Conservation (phyloP, 2,329 filamentous ascomycete genomes). For the Penicillium frequentans region DNA sequence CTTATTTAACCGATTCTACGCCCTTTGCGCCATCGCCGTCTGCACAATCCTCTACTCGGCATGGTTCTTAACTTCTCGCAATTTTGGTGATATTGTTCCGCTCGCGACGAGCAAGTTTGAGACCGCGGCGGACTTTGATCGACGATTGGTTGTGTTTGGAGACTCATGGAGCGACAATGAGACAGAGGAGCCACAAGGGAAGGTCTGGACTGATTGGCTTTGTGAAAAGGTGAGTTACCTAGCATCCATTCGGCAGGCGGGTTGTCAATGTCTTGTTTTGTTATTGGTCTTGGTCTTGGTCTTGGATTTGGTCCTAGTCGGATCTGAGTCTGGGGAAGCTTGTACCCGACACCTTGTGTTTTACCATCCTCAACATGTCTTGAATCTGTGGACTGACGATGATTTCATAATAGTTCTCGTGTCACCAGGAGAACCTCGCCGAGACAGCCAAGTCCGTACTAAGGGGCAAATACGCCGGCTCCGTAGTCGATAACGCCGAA, state of each 20-base stretch:
- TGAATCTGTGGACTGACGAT: slow-evolving; percentile 1
- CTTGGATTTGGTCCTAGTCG: neutral
- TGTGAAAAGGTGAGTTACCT: slow-evolving; percentile 33
- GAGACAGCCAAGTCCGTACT: slow-evolving; percentile 27
- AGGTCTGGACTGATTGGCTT: slow-evolving; percentile 38
- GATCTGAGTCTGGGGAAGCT: neutral
- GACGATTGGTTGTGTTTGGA: slow-evolving; percentile 39
- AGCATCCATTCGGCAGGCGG: neutral
- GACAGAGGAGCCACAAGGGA: slow-evolving; percentile 27
- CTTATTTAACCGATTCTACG: slow-evolving; percentile 33
- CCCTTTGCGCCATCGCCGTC: slow-evolving; percentile 29
- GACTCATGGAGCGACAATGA: slow-evolving; percentile 42
- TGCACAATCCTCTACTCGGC: slow-evolving; percentile 31
- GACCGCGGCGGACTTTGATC: slow-evolving; percentile 23
- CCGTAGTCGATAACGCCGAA: slow-evolving; percentile 36
- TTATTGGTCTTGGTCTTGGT: neutral
- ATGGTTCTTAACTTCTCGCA: slow-evolving; percentile 28
- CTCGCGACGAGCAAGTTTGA: slow-evolving; percentile 18
- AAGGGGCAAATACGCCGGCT: slow-evolving; percentile 28
- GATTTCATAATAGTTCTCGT: slow-evolving; percentile 26
- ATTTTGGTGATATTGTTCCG: slow-evolving; percentile 18
- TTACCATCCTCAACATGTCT: neutral
- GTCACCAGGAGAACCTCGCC: slow-evolving; percentile 36
- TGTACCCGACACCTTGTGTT: neutral
- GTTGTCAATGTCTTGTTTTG: slow-evolving; percentile 1